Evolutionary conservation across 441 rosid genomes (phyloP), one percentile per base, ranked within the genome.

Genomic region (Jatropha podagrica): DNA sequence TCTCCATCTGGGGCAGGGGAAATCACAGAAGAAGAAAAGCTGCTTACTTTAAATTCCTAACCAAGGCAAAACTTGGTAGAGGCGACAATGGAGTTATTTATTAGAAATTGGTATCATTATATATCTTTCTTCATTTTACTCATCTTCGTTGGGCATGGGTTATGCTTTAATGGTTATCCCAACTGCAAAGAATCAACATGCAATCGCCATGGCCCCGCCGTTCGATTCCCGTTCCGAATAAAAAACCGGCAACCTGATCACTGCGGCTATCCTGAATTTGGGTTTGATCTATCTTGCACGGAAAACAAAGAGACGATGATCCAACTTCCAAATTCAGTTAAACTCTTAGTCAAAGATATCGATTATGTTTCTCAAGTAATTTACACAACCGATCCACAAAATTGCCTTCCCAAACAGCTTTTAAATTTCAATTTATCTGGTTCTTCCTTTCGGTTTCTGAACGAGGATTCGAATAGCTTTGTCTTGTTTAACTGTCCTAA

Each of bases 181-280:
- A 26, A 37, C 0, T 37, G 60, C 46, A 46, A 20, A 58, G 46
- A 17, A 62, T 48, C 76, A n/a, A 56, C 13, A 18, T 80, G 82
- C n/a, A 41, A 65, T 2, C n/a, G 20, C 13, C 10, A 15, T 13
- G 82, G 54, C 18, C 74, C 80, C 3, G 23, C 38, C 6, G 41
- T 83, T 40, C 79, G 71, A 5, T 83, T 83, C 71, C 80, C 81
- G 0, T 80, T 83, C 73, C 27, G 76, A 14, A 75, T 80, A 20
- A 46, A 17, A 69, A 66, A 7, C 27, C 3, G 14, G 3, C 69
- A 55, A 37, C 68, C 71, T 5, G 54, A 40, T 11, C 49, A 60
- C 46, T 74, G 75, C 59, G 79, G 79, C 7, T 73, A 46, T 55
- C 78, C 72, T 55, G 32, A 69, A 37, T 11, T 14, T n/a, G 72